These are phyloP conservation scores for Hericium coralloides DNA, from an alignment of 768 basidiomycete genomes.

Conservation along the genomic window DNA sequence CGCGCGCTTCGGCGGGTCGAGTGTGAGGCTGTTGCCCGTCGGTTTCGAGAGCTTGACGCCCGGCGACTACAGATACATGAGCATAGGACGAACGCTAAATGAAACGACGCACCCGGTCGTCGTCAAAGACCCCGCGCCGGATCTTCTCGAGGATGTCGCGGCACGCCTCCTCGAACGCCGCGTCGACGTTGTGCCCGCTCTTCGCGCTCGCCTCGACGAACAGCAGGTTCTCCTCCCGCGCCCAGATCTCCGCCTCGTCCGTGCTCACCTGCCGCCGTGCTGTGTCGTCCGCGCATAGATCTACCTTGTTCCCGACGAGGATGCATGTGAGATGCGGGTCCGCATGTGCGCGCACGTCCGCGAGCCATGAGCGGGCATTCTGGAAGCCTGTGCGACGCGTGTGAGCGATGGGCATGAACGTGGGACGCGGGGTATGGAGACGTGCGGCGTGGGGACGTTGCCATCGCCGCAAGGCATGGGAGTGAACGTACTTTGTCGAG, in stretches of 20 bases:
- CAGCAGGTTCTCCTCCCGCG: constrained; percentile 69
- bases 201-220: constrained; percentile 89
- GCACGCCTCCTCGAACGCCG: constrained; percentile 65
- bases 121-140: constrained; percentile 68
- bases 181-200: constrained; percentile 76
- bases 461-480: neutral
- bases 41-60: constrained; percentile 56
- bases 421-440: neutral
- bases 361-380: constrained; percentile 71
- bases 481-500: constrained; percentile 55
- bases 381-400: constrained; percentile 42
- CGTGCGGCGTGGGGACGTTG: neutral
- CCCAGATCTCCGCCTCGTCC: constrained; percentile 68
- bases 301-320: constrained; percentile 86
- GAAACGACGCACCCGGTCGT: constrained; percentile 52
- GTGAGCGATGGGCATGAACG: neutral
- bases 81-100: neutral
- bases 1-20: constrained; percentile 22
- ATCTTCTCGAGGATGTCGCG: constrained; percentile 74
- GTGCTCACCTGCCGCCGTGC: constrained; percentile 43
- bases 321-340: constrained; percentile 88
- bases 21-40: constrained; percentile 26
- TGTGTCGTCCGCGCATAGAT: constrained; percentile 47
- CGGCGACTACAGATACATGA: constrained; percentile 35
- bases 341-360: constrained; percentile 79